phyloP scores from a whole-genome alignment of 257 asterid genomes.

The Solanum pinnatisectum region DNA sequence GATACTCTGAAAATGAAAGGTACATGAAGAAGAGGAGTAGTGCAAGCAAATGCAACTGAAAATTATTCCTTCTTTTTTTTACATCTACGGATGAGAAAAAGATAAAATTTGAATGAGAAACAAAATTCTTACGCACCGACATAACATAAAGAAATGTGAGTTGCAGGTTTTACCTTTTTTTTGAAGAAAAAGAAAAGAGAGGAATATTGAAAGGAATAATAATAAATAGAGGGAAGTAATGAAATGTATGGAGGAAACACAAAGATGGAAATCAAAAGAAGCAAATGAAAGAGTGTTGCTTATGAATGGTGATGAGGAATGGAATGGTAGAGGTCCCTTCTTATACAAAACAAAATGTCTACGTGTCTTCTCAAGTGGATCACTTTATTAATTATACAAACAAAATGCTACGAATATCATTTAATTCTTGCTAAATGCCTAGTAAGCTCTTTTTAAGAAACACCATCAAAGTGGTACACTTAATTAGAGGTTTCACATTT shows the following conservation, averaged over 20 bases:
- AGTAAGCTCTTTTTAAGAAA: neutral
- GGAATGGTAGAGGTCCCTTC: neutral
- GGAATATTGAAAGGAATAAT: neutral
- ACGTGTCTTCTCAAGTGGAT: neutral
- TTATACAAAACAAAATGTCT: neutral
- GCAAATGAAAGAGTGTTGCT: constrained; percentile 6
- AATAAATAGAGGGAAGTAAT: neutral
- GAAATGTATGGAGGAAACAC: neutral
- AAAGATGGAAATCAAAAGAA: neutral
- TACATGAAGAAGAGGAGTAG: neutral
- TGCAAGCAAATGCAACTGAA: neutral
- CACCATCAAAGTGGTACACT: neutral
- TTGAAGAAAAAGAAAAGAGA: neutral
- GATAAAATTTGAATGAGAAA: neutral
- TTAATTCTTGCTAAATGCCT: neutral
- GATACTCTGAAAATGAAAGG: neutral
- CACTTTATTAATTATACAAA: neutral
- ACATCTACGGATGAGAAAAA: neutral
- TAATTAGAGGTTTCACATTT: too few relatives aligned
- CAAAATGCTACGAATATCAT: neutral
- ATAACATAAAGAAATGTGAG: neutral
- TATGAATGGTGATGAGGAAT: constrained; percentile 10
- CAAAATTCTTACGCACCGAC: neutral
- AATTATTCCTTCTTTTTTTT: neutral
- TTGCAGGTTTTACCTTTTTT: neutral